Evolutionary conservation across 75 land plant species (phyloP), one percentile per base, ranked within the genome.

Genomic region (Pinus albicaulis): DNA sequence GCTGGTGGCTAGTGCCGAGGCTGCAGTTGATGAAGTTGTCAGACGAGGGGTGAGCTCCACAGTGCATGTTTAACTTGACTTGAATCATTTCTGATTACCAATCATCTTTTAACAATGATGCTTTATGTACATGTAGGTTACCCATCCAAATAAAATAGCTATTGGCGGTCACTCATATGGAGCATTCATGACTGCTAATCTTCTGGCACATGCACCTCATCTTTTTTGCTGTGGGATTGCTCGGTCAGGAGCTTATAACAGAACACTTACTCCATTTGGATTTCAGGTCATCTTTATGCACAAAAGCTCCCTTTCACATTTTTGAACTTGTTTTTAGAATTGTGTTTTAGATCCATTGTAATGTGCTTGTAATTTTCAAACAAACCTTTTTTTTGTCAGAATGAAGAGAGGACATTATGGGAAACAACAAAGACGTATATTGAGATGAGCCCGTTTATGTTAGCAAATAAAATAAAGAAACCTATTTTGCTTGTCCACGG

Each of bases 101-200:
- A 34, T 75, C 7, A 31, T 20, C 22, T 38, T 34, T 3, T 24
- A 6, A 75, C 38, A 78, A 8, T 13, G 5, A 68, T 36, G 48
- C 44, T 26, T 31, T 60, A 57, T 36, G 15, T 69, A 22, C 71
- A 28, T 65, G 52, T 78, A 96, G 99, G 99, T 96, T 57, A 93
- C 99, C 59, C 90, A 92, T 80, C 95, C 95, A 69, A 82, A 83
- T 56, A 94, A 89, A 81, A 96, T 96, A 76, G 98, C 99, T 57
- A 86, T 96, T 76, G 99, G 98, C 38, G 99, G 99, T 68, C 99
- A 96, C 81, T 96, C 99, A 4, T 96, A 96, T 85, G 99, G 99
- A 14, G 99, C 99, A 71, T 96, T 96, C 73, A 96, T 96, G 99
- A 91, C 99, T 23, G 99, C 99, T 55, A 96, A 94, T 74, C 89